These are phyloP conservation scores for Pseudocohnilembus persalinus DNA, from an alignment of 169 alveolate genomes.

Conservation along the genomic window DNA sequence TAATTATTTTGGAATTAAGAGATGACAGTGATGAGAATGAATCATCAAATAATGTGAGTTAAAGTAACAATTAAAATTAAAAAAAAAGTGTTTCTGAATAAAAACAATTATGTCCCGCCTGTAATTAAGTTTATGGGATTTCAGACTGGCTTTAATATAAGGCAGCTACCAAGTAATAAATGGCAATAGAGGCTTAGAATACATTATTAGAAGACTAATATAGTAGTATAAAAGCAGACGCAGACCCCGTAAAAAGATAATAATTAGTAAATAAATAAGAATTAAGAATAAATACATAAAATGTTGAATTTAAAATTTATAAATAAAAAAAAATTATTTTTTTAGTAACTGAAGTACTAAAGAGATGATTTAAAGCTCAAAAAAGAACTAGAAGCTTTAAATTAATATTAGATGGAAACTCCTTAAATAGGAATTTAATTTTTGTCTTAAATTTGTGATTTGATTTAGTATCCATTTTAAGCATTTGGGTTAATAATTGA, in stretches of 20 bases:
- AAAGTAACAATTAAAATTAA: neutral
- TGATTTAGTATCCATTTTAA: neutral
- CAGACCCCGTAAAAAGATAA: neutral
- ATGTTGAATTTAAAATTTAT: too few relatives aligned
- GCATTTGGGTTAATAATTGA: neutral
- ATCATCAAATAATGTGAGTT: neutral
- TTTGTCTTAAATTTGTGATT: too few relatives aligned
- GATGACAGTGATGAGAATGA: neutral
- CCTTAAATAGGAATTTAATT: neutral
- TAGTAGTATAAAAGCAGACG: neutral
- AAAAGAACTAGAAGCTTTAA: neutral
- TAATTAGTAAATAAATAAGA: too few relatives aligned
- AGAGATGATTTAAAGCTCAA: neutral
- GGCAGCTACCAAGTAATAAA: neutral
- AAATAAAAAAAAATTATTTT: too few relatives aligned
- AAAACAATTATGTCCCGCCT: neutral
- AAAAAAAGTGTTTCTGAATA: neutral
- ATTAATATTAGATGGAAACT: neutral
- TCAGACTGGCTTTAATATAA: neutral
- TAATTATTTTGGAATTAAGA: conserved; percentile 23
- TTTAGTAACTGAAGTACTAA: neutral
- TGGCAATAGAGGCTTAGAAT: neutral
- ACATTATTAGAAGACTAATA: neutral
- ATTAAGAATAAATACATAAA: too few relatives aligned
- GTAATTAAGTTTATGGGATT: neutral